A percentile compares a stretch with the other conserved stretches of the same genome.
Evolutionary conservation across 2,329 filamentous ascomycete species (phyloP).

Genomic region (Fusarium buxicola): DNA sequence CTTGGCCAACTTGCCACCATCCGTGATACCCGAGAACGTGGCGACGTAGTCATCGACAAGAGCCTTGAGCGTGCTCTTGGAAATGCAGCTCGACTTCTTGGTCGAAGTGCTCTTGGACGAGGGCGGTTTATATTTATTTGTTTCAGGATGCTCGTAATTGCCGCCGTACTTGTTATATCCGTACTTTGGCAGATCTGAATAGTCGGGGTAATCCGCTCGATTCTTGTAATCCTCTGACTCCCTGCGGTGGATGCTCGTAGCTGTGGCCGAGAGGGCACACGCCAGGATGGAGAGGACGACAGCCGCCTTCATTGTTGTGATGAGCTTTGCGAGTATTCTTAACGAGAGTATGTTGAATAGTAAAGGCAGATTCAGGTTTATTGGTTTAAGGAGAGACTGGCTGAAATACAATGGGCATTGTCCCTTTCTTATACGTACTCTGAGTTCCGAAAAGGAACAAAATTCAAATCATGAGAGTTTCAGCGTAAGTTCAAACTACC

Average conservation of each 20-base stretch:
- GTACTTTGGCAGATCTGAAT: constrained; percentile 19
- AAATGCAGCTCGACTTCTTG: constrained; percentile 21
- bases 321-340: background rate
- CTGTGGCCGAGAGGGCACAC: constrained; percentile 27
- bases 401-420: constrained; percentile 1
- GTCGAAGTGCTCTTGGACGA: background rate
- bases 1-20: constrained; percentile 23
- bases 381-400: constrained; percentile 31
- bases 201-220: constrained; percentile 6
- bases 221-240: background rate
- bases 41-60: constrained; percentile 37
- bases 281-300: constrained; percentile 26
- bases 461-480: background rate
- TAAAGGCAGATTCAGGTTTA: constrained; percentile 13
- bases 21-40: constrained; percentile 35
- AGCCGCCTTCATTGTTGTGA: constrained; percentile 25
- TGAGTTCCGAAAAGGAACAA: background rate
- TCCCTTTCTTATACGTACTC: constrained; percentile 31
- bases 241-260: constrained; percentile 21
- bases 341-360: constrained; percentile 24
- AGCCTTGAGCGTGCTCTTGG: constrained; percentile 23
- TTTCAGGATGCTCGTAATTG: constrained; percentile 33
- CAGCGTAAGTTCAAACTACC: constrained; percentile 19
- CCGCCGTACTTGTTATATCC: constrained; percentile 31
- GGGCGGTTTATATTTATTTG: constrained; percentile 22